Conservation (phyloP, 441 rosid genomes). For the Eutrema salsugineum region DNA sequence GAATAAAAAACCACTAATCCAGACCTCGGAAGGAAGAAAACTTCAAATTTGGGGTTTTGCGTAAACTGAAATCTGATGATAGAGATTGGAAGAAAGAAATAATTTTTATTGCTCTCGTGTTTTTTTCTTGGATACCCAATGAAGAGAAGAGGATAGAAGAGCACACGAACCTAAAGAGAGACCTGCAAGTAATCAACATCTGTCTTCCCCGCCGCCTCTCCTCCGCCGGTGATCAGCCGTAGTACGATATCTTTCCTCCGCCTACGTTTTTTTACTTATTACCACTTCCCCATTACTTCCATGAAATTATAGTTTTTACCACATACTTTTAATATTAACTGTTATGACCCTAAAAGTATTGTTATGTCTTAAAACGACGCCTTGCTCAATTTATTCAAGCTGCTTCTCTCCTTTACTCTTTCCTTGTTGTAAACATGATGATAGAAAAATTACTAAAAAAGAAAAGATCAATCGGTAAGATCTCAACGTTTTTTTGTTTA, state of each 20-base stretch:
- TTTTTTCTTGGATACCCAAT: background rate
- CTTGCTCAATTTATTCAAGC: background rate
- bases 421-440: background rate
- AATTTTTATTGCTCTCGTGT: background rate
- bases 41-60: background rate
- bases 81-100: slow-evolving; percentile 2
- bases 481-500: background rate
- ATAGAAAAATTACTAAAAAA: background rate
- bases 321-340: background rate
- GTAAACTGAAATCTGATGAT: background rate
- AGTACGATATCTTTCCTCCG: background rate
- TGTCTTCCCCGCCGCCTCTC: background rate
- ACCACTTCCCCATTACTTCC: background rate
- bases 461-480: background rate
- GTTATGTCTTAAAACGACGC: background rate
- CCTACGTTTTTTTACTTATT: background rate
- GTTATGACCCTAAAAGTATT: slow-evolving; percentile 4
- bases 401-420: background rate
- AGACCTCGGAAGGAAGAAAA: background rate
- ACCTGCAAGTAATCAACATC: slow-evolving; percentile 21
- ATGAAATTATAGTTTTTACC: background rate
- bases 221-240: slow-evolving; percentile 14
- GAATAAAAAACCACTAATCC: background rate
- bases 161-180: slow-evolving; percentile 22
- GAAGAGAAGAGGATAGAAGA: background rate